These are phyloP conservation scores for Astrephomene gubernaculifera DNA, from an alignment of 139 green algal genomes.

Conservation along the genomic window DNA sequence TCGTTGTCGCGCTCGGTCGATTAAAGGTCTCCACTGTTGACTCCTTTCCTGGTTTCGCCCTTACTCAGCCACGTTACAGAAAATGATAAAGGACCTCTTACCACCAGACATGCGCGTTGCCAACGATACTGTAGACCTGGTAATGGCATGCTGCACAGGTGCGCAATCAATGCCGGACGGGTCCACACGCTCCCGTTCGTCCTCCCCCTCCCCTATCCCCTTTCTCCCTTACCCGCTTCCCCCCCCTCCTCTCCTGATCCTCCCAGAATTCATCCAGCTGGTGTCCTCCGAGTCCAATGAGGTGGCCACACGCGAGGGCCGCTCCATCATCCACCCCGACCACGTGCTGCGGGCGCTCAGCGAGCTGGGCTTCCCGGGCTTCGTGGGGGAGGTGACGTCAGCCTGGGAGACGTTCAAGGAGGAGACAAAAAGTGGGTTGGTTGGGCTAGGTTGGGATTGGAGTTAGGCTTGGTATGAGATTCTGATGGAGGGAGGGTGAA, in stretches of 20 bases:
- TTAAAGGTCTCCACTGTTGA: no score
- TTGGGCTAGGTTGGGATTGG: no score
- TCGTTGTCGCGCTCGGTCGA: no score
- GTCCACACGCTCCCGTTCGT: neutral
- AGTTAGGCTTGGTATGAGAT: no score
- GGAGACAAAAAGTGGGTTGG: constrained; percentile 61
- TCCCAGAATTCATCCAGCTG: constrained; percentile 68
- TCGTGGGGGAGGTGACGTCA: constrained; percentile 47
- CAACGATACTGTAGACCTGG: constrained; percentile 60
- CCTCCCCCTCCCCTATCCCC: no score
- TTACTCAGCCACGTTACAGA: constrained; percentile 64
- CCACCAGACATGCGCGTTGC: constrained; percentile 57
- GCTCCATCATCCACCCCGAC: constrained; percentile 74
- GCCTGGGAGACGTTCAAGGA: constrained; percentile 55
- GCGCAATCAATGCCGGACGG: neutral
- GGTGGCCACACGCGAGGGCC: constrained; percentile 64
- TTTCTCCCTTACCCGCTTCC: neutral
- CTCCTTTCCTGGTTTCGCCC: neutral
- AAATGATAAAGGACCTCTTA: constrained; percentile 68
- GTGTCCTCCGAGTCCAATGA: constrained; percentile 69
- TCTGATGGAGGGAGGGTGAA: no score
- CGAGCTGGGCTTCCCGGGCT: constrained; percentile 71
- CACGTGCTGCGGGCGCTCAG: constrained; percentile 73
- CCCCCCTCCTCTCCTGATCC: neutral
- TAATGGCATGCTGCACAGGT: constrained; percentile 71